phyloP scores from a whole-genome alignment of 305 asterid species.

The Fraxinus sp. region DNA sequence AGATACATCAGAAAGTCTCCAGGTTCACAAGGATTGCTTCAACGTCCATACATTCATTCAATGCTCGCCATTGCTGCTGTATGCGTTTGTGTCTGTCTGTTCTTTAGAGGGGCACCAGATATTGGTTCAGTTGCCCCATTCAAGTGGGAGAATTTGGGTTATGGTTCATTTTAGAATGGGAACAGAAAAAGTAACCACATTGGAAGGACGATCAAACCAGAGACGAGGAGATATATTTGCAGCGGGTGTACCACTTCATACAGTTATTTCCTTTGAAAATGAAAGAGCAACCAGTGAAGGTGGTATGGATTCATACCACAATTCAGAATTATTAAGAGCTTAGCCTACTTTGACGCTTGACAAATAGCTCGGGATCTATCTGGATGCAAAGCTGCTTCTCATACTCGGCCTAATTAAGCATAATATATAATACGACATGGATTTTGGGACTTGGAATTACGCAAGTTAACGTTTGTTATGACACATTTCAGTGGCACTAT shows the following conservation, averaged over 20 bases:
- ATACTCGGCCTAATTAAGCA: neutral
- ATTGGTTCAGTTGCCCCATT: slow-evolving; percentile 59
- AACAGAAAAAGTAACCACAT: slow-evolving; percentile 7
- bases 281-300: neutral
- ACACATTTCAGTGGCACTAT: slow-evolving; percentile 4
- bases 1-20: slow-evolving; percentile 40
- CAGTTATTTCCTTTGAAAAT: neutral
- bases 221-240: neutral
- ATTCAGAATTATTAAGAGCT: neutral
- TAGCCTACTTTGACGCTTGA: slow-evolving; percentile 1
- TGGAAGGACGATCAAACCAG: slow-evolving; percentile 5
- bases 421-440: slow-evolving; percentile 18
- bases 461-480: neutral
- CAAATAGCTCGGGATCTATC: slow-evolving; percentile 19
- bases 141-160: slow-evolving; percentile 71
- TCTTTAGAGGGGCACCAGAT: slow-evolving; percentile 64
- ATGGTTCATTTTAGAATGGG: slow-evolving; percentile 43
- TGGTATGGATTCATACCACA: neutral
- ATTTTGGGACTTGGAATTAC: neutral
- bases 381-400: neutral
- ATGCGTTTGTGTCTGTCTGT: slow-evolving; percentile 76
- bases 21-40: slow-evolving; percentile 60
- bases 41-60: slow-evolving; percentile 68
- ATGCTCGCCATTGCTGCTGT: slow-evolving; percentile 84
- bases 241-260: neutral